These are phyloP conservation scores for Colletotrichum phormii DNA, from an alignment of 2,329 filamentous ascomycete species.

Conservation along the genomic window DNA sequence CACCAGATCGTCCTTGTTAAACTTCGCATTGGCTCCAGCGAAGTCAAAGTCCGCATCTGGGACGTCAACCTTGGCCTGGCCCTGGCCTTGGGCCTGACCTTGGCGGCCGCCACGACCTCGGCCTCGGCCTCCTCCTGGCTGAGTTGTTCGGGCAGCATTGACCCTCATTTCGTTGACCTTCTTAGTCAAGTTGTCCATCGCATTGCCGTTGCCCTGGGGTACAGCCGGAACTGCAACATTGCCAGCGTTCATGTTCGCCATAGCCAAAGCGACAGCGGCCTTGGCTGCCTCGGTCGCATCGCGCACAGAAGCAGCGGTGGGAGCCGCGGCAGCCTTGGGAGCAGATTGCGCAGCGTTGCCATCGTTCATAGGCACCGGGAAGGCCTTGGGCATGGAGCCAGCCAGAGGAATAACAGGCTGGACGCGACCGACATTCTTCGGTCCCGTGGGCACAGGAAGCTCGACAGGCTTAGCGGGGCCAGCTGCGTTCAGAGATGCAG, in stretches of 20 bases:
- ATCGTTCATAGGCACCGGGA: slow-evolving; percentile 27
- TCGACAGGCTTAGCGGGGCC: slow-evolving; percentile 48
- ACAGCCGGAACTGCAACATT: slow-evolving; percentile 41
- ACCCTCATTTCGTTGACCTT: slow-evolving; percentile 83
- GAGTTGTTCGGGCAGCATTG: slow-evolving; percentile 59
- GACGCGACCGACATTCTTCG: slow-evolving; percentile 62
- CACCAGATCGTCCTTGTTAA: slow-evolving; percentile 68
- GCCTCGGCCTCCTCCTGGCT: slow-evolving; percentile 55
- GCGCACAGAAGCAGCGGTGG: slow-evolving; percentile 57
- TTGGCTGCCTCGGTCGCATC: slow-evolving; percentile 81
- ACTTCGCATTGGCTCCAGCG: slow-evolving; percentile 64
- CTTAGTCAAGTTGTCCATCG: slow-evolving; percentile 78
- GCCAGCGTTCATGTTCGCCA: slow-evolving; percentile 73
- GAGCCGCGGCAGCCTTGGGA: slow-evolving; percentile 42
- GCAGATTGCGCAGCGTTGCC: slow-evolving; percentile 42
- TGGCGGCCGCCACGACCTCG: slow-evolving; percentile 59
- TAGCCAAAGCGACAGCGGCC: slow-evolving; percentile 82
- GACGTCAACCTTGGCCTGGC: slow-evolving; percentile 80
- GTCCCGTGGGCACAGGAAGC: slow-evolving; percentile 59
- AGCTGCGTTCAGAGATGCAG: slow-evolving; percentile 59
- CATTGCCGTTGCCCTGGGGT: slow-evolving; percentile 50
- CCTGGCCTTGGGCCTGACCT: slow-evolving; percentile 64
- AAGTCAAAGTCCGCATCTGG: slow-evolving; percentile 95
- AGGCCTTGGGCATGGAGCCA: slow-evolving; percentile 49
- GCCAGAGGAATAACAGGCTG: slow-evolving; percentile 75